These are phyloP conservation scores for Fusarium sambucinum DNA, from an alignment of 2,329 filamentous ascomycete species.

Conservation along the genomic window DNA sequence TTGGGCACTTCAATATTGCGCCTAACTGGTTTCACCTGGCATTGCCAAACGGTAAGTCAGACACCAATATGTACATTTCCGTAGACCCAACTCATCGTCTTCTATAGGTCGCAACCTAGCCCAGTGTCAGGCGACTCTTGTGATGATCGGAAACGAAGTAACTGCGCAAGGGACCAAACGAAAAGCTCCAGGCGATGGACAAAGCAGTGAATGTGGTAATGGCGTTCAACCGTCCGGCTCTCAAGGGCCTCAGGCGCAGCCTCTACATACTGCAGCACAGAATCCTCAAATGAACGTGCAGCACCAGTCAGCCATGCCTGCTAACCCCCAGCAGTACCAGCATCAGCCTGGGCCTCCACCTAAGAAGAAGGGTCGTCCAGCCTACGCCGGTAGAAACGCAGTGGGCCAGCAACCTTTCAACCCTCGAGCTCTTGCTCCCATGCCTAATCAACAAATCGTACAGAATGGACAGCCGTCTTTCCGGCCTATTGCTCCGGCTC, in stretches of 20 bases:
- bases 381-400: conserved; percentile 58
- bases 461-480: conserved; percentile 4
- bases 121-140: conserved; percentile 59
- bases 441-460: conserved; percentile 37
- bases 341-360: conserved; percentile 12
- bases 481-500: conserved; percentile 28
- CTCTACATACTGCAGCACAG: conserved; percentile 4
- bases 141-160: conserved; percentile 51
- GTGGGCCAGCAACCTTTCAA: conserved; percentile 49
- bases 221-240: neutral
- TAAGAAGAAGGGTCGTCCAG: conserved; percentile 61
- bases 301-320: conserved; percentile 36
- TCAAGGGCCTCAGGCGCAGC: conserved; percentile 11
- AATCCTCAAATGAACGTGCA: conserved; percentile 41
- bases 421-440: conserved; percentile 52
- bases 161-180: conserved; percentile 52
- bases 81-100: conserved; percentile 1
- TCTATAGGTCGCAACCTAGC: conserved; percentile 61
- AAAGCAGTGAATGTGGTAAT: conserved; percentile 50
- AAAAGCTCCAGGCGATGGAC: conserved; percentile 44
- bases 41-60: conserved; percentile 58
- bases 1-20: conserved; percentile 57
- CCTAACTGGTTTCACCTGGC: conserved; percentile 64
- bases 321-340: conserved; percentile 12
- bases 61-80: neutral